Conservation (phyloP, 169 alveolate genomes). For the Perkinsus olseni region DNA sequence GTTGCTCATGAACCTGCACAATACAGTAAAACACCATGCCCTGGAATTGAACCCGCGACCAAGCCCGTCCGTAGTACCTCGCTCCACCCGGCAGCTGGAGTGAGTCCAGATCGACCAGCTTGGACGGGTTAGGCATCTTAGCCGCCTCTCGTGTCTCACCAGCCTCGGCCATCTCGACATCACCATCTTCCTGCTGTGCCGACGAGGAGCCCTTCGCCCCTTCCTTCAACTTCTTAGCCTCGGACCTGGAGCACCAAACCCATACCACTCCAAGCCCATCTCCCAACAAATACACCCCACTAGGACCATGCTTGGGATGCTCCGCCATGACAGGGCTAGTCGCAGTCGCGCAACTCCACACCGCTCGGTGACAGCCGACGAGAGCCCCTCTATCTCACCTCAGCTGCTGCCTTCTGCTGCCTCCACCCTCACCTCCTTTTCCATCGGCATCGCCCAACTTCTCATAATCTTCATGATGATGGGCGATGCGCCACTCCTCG, state of each 20-base stretch:
- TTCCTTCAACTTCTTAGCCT: not conserved
- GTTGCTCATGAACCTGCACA: not conserved
- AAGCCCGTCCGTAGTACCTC: not conserved
- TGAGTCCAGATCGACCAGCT: not conserved
- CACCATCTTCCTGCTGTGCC: not conserved
- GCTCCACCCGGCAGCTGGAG: not conserved
- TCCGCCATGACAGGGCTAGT: no score
- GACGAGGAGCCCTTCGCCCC: not conserved
- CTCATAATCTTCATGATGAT: not conserved
- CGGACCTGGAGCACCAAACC: not conserved
- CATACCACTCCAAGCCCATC: not conserved
- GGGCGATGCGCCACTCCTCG: not conserved
- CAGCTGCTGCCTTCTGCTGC: slow-evolving; percentile 3
- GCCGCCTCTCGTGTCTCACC: not conserved
- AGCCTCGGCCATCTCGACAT: not conserved
- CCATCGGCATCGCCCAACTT: not conserved
- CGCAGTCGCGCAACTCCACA: no score
- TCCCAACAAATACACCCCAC: not conserved
- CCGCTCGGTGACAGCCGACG: no score
- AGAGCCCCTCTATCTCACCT: not conserved
- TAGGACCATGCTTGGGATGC: no score
- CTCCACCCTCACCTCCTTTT: slow-evolving; percentile 17
- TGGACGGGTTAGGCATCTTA: not conserved
- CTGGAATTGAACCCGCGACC: not conserved
- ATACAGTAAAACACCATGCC: not conserved